Percentiles rank a stretch among this genome's conserved stretches.
Evolutionary conservation across 1,284 basidiomycete genomes (phyloP).

Genomic region (Puccinia hordei): DNA sequence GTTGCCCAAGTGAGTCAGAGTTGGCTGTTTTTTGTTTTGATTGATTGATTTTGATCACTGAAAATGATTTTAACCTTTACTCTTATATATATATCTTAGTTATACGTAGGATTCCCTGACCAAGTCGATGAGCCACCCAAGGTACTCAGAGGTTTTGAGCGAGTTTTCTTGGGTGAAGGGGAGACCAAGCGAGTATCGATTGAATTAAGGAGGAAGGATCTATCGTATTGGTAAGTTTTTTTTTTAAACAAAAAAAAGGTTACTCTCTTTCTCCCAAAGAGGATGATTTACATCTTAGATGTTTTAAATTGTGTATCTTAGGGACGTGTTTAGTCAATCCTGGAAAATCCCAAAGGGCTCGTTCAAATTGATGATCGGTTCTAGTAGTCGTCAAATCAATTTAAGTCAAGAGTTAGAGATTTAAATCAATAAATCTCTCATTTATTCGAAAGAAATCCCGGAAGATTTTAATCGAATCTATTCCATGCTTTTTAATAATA

Average conservation of each 20-base stretch:
- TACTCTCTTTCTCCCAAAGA: too few relatives aligned
- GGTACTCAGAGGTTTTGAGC: slow-evolving; percentile 55
- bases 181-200: slow-evolving; percentile 53
- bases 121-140: slow-evolving; percentile 51
- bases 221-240: slow-evolving; percentile 35
- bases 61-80: too few relatives aligned
- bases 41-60: not conserved
- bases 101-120: slow-evolving; percentile 37
- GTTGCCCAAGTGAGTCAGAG: slow-evolving; percentile 25
- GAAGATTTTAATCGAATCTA: too few relatives aligned
- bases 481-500: too few relatives aligned
- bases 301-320: not conserved
- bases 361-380: slow-evolving; percentile 43
- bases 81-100: too few relatives aligned
- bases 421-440: too few relatives aligned
- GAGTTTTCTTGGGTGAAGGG: slow-evolving; percentile 52
- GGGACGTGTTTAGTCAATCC: slow-evolving; percentile 43
- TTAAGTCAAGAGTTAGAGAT: not conserved
- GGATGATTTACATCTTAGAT: not conserved
- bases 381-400: slow-evolving; percentile 39
- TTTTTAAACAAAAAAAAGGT: too few relatives aligned
- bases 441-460: too few relatives aligned
- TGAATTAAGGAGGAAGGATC: not conserved
- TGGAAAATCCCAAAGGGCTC: slow-evolving; percentile 40
- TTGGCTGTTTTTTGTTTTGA: too few relatives aligned